These are phyloP conservation scores for Colletotrichum salicis DNA, from an alignment of 2,329 filamentous ascomycete species.

Conservation along the genomic window DNA sequence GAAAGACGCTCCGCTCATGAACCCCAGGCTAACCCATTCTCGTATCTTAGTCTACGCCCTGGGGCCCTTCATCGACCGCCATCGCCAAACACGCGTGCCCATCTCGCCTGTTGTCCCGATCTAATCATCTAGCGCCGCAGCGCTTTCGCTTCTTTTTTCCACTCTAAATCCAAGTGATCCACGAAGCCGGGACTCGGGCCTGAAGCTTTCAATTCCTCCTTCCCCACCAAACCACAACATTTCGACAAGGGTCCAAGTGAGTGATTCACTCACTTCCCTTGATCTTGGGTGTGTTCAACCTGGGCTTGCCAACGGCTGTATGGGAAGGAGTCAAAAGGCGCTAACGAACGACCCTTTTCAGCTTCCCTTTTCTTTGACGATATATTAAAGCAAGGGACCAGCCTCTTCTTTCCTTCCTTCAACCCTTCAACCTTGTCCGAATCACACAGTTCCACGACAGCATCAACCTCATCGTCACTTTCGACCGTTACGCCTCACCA, in stretches of 20 bases:
- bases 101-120: not conserved
- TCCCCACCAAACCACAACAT: not conserved
- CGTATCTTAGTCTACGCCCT: not conserved
- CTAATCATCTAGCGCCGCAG: not conserved
- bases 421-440: not conserved
- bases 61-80: not conserved
- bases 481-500: not conserved
- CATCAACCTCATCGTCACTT: not conserved
- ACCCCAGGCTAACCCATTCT: not conserved
- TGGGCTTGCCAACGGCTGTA: not conserved
- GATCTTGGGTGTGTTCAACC: not conserved
- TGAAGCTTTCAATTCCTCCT: not conserved
- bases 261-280: not conserved
- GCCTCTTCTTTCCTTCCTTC: not conserved
- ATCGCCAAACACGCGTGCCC: not conserved
- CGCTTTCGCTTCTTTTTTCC: not conserved
- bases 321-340: not conserved
- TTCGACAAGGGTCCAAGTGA: not conserved
- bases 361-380: not conserved
- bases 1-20: not conserved
- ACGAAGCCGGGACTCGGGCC: not conserved
- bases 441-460: not conserved
- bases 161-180: not conserved
- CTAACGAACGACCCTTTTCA: not conserved
- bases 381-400: not conserved